phyloP scores from a whole-genome alignment of 2,329 filamentous ascomycete species.

The Purpureocillium takamizusanense region DNA sequence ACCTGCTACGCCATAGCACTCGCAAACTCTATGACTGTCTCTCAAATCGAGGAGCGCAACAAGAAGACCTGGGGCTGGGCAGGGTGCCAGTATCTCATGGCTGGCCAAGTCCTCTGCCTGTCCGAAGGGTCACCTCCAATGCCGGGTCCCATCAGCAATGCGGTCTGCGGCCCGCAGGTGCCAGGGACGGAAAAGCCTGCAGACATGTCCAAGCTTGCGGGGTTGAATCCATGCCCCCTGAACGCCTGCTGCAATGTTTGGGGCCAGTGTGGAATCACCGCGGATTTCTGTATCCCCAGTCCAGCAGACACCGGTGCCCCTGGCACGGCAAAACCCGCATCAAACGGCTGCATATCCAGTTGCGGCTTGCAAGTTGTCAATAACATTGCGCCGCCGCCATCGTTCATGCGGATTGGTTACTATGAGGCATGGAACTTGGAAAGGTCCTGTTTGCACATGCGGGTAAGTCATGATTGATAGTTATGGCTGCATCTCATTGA shows the following conservation, averaged over 20 bases:
- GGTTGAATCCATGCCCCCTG: conserved; percentile 19
- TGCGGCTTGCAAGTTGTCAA: conserved; percentile 16
- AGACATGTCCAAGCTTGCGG: conserved; percentile 7
- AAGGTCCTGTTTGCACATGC: conserved; percentile 4
- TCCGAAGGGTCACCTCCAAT: conserved; percentile 18
- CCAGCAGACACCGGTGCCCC: conserved; percentile 20
- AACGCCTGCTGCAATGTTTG: conserved; percentile 23
- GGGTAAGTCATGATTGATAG: background rate
- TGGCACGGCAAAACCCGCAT: conserved; percentile 22
- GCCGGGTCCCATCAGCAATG: conserved; percentile 12
- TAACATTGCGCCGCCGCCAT: conserved; percentile 2
- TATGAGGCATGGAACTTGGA: conserved; percentile 8
- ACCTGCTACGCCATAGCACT: conserved; percentile 23
- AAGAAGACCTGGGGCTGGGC: conserved; percentile 21
- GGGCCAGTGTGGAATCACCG: conserved; percentile 30
- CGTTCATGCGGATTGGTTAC: conserved; percentile 10
- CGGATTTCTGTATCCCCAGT: conserved; percentile 26
- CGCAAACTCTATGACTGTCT: conserved; percentile 18
- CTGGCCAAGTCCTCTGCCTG: conserved; percentile 14
- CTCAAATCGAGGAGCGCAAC: conserved; percentile 7
- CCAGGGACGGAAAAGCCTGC: conserved; percentile 9
- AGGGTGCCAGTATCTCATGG: conserved; percentile 11
- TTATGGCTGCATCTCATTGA: no score
- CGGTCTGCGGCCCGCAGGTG: conserved; percentile 19
- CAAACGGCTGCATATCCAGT: conserved; percentile 19